Evolutionary conservation across 2,329 filamentous ascomycete genomes (phyloP), one percentile per base, ranked within the genome.

Genomic region (Penicillium sp.): DNA sequence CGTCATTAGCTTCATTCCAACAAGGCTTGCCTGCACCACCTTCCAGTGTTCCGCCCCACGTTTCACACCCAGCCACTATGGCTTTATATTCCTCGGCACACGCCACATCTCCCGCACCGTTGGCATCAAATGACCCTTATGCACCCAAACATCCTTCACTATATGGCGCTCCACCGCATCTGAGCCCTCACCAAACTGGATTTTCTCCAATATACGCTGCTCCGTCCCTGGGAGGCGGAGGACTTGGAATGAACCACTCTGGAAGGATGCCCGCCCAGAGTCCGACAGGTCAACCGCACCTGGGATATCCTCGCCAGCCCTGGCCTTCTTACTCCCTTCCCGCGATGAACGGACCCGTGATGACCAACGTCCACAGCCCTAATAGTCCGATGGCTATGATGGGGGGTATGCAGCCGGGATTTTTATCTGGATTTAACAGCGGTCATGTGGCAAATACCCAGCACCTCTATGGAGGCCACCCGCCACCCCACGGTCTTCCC

Each of bases 291-390:
- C 72, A 74, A 47, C 68, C 68, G 3, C 68, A 70, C 13, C 51
- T 75, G 54, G 68, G 64, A 27, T 75, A 74, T 54, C 69, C 68
- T 29, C 77, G 78, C 67, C 80, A 72, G 31, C 76, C 78, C 2
- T 80, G 77, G 67, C 75, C 77, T 10, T 79, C 78, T 7, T 85
- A 88, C 66, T 82, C 82, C 3, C 80, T 89, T 3, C 83, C 88
- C 3, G 78, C 81, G n/a, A 83, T 88, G 79, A 78, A 80, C 43
- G 86, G 87, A 1, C 83, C 88, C 1, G 87, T 93, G 27, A 86
- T 93, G 80, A 89, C 90, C 16, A 95, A 93, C 69, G 83, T 95
- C 26, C 85, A 88, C 67, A 90, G 88, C 59, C 91, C 91, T 0
- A 85, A 85, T 53, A 83, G 83, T 6, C 88, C 89, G 59, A 87